Conservation (phyloP, 164 flowering plant species). For the Magnolia officinalis region DNA sequence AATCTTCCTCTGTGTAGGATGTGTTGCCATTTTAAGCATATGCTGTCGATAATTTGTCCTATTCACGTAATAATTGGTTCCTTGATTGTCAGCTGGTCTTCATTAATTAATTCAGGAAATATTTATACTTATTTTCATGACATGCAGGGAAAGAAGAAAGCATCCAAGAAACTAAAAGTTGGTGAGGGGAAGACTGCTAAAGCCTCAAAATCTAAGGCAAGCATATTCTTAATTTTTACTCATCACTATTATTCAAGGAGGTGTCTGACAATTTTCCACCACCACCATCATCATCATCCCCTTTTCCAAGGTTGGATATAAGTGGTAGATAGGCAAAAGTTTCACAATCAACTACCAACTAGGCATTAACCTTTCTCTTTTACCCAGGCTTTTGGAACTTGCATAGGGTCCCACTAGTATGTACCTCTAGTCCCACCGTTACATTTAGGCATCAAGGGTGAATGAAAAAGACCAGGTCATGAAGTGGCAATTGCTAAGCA, state of each 20-base stretch:
- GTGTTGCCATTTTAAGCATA: not conserved
- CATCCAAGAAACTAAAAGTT: not conserved
- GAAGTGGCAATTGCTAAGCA: not conserved
- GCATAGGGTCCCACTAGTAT: not conserved
- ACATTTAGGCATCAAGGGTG: not conserved
- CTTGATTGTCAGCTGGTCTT: not conserved
- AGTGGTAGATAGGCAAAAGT: too few species aligned
- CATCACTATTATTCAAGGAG: not conserved
- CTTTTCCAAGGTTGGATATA: not conserved
- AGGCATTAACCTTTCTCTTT: too few species aligned
- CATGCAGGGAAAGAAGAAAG: not conserved
- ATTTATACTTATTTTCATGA: not conserved
- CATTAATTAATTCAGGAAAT: not conserved
- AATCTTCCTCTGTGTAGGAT: too few species aligned
- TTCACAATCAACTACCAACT: too few species aligned
- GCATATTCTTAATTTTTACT: not conserved
- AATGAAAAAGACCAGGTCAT: too few species aligned
- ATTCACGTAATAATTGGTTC: not conserved
- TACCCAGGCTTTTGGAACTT: too few species aligned
- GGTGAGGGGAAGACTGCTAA: not conserved
- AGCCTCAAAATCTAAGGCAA: not conserved
- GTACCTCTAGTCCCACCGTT: not conserved
- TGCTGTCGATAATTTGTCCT: not conserved
- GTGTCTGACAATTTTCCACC: not conserved
- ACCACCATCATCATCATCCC: not conserved